Base-by-base conservation (phyloP, 2,329 filamentous ascomycete species). In the Orbilia quercus region DNA sequence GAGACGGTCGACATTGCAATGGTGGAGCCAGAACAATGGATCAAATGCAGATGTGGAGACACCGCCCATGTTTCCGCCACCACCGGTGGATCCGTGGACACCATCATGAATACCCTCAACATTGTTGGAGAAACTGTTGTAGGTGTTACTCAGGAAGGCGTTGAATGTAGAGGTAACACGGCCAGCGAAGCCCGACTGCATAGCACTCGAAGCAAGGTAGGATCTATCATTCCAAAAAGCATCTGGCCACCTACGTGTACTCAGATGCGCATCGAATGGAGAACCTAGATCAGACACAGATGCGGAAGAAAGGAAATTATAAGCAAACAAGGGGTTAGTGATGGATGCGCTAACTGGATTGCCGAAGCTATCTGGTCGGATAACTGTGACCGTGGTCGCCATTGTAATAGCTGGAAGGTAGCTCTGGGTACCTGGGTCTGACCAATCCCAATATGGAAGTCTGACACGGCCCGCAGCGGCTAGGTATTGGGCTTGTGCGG, bases 21-120 rank as follows among this genome's bases (percentile, higher is more conserved):
- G 76, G 18, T 67, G 50, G 20, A 63, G 51, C 63, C 75, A 78
- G 67, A 79, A 79, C n/a, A 79, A 76, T 1, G 77, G 76, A 47
- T 79, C 78, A 45, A 77, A 78, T 14, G 77, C 75, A 23, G 77
- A 72, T 42, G 75, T 91, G 89, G 1, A 90, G 89, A 36, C 38
- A 5, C 11, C 23, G 7, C 55, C 48, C 54, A 73, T 66, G 12
- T 73, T 84, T 84, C 69, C 81, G 80, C 59, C 85, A 81, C 81
- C 83, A 31, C 85, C 90, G 2, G 85, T 83, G 53, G 85, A 82
- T 31, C 84, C 84, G 75, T 85, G 84, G 34, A 84, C 81, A 28
- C 78, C 79, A 75, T 83, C 83, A 75, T 85, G 84, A 20, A 85
- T 76, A 22, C 79, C 80, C 71, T 85, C 84, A 1, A 85, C 36